Evolutionary conservation across 495 filamentous ascomycete genomes (phyloP).

Genomic region (Copromyces sp.): DNA sequence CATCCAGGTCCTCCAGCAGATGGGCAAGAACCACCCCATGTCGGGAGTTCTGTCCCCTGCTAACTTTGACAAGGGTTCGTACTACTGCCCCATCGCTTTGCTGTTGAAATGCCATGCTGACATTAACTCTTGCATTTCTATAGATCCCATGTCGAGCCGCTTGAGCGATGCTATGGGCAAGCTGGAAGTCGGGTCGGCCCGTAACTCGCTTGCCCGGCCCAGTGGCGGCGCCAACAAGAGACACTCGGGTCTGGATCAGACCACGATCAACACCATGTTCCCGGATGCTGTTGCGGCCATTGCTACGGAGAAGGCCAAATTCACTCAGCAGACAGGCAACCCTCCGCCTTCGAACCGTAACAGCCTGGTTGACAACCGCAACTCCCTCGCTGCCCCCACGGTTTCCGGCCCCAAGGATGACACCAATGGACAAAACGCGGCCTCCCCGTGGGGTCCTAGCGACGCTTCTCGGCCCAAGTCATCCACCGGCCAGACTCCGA

Average conservation of each 20-base stretch:
- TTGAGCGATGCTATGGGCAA: conserved; percentile 97
- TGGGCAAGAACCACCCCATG: conserved; percentile 97
- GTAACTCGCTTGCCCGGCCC: conserved; percentile 79
- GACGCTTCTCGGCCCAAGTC: conserved; percentile 75
- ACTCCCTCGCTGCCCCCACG: conserved; percentile 66
- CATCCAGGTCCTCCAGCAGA: conserved; percentile 95
- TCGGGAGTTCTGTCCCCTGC: conserved; percentile 91
- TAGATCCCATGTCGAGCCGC: conserved; percentile 95
- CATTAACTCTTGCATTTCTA: not conserved
- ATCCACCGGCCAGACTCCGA: conserved; percentile 73
- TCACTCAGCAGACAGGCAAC: conserved; percentile 86
- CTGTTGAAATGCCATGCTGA: not conserved
- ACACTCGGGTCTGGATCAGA: conserved; percentile 84
- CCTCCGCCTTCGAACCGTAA: conserved; percentile 88
- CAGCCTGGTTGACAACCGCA: conserved; percentile 74
- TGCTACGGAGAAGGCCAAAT: conserved; percentile 93
- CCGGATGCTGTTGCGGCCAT: conserved; percentile 96
- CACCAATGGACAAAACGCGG: conserved; percentile 45
- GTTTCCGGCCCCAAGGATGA: conserved; percentile 56
- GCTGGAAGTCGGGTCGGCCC: conserved; percentile 71
- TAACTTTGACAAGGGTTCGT: conserved; percentile 94
- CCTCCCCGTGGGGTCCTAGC: conserved; percentile 67
- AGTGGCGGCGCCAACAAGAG: conserved; percentile 62
- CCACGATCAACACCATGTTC: conserved; percentile 97
- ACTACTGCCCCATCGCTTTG: conserved; percentile 8